Conservation (phyloP, 495 filamentous ascomycete genomes). For the Recurvomyces mirabilis region DNA sequence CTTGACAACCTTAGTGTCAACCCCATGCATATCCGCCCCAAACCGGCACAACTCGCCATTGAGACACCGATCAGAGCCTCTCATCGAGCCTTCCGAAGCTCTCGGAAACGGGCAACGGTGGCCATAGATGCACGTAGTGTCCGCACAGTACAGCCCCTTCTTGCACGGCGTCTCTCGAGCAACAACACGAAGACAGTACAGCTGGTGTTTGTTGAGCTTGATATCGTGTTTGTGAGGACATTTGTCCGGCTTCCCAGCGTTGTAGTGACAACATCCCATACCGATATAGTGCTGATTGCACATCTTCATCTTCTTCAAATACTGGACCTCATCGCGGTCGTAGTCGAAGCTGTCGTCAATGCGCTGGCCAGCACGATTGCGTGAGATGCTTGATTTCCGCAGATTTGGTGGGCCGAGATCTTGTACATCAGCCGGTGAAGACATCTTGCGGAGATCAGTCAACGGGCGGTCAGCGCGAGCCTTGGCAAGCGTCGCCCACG, state of each 20-base stretch:
- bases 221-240: constrained; percentile 71
- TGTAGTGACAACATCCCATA: constrained; percentile 53
- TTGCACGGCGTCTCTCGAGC: constrained; percentile 70
- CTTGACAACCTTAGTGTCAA: constrained; percentile 22
- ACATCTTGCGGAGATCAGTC: constrained; percentile 11
- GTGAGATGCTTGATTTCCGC: constrained; percentile 37
- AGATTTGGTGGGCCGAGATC: background rate
- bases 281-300: constrained; percentile 81
- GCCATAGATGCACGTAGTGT: constrained; percentile 73
- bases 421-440: background rate
- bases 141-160: constrained; percentile 61
- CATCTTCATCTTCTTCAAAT: constrained; percentile 58
- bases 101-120: constrained; percentile 38
- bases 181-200: constrained; percentile 55
- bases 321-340: constrained; percentile 47
- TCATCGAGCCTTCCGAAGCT: constrained; percentile 13
- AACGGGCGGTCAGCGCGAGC: background rate
- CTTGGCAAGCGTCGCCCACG: constrained; percentile 1
- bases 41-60: constrained; percentile 29
- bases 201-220: constrained; percentile 54
- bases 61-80: constrained; percentile 24
- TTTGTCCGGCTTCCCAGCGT: constrained; percentile 31
- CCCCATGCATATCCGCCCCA: constrained; percentile 24
- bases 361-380: constrained; percentile 65
- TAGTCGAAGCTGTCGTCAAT: constrained; percentile 49